Percentiles rank a stretch among this genome's conserved stretches.
Evolutionary conservation across 805 yeast genomes (phyloP).

Genomic region (Wickerhamomyces ciferrii): DNA sequence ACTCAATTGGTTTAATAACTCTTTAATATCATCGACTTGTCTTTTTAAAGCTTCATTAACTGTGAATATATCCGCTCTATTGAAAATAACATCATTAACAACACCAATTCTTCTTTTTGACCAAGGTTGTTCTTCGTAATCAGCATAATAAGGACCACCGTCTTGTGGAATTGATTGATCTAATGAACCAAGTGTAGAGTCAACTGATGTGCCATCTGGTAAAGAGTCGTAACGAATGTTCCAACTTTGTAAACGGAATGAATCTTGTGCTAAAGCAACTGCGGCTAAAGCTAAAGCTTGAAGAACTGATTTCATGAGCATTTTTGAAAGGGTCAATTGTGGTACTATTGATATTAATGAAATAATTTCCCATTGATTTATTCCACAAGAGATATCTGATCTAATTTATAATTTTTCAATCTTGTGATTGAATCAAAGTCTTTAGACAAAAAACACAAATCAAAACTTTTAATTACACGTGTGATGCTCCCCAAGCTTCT

Average conservation of each 20-base stretch:
- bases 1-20: slow-evolving; percentile 16
- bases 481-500: neutral
- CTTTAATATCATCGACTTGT: slow-evolving; percentile 32
- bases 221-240: slow-evolving; percentile 14
- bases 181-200: slow-evolving; percentile 3
- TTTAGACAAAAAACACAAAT: neutral
- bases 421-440: neutral
- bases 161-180: slow-evolving; percentile 6
- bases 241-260: slow-evolving; percentile 8
- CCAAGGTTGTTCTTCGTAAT: slow-evolving; percentile 27
- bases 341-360: neutral
- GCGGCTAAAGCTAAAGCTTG: neutral
- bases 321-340: neutral
- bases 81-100: slow-evolving; percentile 29
- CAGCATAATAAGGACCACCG: slow-evolving; percentile 17
- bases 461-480: neutral
- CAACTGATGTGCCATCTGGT: slow-evolving; percentile 5
- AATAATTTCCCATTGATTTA: neutral
- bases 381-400: neutral
- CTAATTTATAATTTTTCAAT: neutral
- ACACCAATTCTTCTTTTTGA: slow-evolving; percentile 28
- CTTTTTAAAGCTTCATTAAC: slow-evolving; percentile 34
- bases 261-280: neutral
- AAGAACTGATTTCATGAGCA: neutral
- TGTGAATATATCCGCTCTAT: slow-evolving; percentile 26